These are phyloP conservation scores for Fusarium continuum DNA, from an alignment of 2,329 filamentous ascomycete genomes.

Conservation along the genomic window DNA sequence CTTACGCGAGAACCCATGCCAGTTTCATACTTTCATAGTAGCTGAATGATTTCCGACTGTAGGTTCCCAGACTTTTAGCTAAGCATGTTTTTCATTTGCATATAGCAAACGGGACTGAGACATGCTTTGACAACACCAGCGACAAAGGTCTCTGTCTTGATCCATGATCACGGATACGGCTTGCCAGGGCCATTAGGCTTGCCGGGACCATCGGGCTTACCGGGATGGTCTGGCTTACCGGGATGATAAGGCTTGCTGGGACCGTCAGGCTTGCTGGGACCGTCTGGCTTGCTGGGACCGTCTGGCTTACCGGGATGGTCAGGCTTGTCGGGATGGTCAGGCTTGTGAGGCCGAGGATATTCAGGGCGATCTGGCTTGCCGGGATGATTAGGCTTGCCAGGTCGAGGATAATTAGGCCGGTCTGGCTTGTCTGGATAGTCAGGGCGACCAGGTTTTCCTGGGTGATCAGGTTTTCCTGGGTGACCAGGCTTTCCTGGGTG, in stretches of 20 bases:
- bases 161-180: too few species aligned
- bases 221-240: background rate
- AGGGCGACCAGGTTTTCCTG: too few species aligned
- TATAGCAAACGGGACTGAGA: too few species aligned
- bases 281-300: background rate
- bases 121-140: too few species aligned
- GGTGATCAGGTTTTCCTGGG: background rate
- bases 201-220: background rate
- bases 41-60: background rate
- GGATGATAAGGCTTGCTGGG: background rate
- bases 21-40: too few species aligned
- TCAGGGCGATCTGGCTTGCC: background rate
- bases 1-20: background rate
- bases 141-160: too few species aligned
- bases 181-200: background rate
- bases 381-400: background rate
- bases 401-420: background rate
- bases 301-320: background rate
- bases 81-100: background rate
- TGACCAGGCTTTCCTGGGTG: background rate
- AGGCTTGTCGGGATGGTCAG: background rate
- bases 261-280: fast-evolving
- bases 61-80: background rate
- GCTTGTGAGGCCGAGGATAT: too few species aligned
- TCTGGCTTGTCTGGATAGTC: too few species aligned